Conservation (phyloP, 768 basidiomycete genomes). For the Xerocomus spinulosus region DNA sequence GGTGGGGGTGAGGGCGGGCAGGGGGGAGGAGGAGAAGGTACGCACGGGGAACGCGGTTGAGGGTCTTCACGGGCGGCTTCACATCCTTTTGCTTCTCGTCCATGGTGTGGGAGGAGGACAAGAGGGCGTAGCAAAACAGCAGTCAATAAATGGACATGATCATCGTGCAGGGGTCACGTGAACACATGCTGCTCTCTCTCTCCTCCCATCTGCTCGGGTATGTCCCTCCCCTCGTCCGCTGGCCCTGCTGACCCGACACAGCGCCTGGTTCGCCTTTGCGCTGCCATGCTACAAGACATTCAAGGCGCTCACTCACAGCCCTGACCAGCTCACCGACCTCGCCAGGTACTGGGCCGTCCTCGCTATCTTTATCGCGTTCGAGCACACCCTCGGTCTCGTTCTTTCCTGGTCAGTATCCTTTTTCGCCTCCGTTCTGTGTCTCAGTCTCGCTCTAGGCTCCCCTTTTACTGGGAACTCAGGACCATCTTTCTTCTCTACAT, state of each 20-base stretch:
- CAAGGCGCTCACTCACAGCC: slow-evolving; percentile 56
- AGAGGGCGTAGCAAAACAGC: slow-evolving; percentile 11
- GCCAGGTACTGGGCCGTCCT: slow-evolving; percentile 63
- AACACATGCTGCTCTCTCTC: slow-evolving; percentile 44
- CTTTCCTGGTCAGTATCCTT: slow-evolving; percentile 52
- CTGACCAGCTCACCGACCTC: slow-evolving; percentile 46
- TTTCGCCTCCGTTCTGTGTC: background rate
- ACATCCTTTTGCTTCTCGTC: slow-evolving; percentile 55
- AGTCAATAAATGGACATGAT: slow-evolving; percentile 16
- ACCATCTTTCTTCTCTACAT: slow-evolving; percentile 66
- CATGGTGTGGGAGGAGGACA: slow-evolving; percentile 24
- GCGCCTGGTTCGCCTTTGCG: slow-evolving; percentile 69
- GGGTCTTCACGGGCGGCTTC: slow-evolving; percentile 70
- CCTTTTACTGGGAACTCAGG: slow-evolving; percentile 73
- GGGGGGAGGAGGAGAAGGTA: slow-evolving; percentile 11
- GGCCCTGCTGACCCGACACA: slow-evolving; percentile 18
- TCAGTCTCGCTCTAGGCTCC: slow-evolving; percentile 48
- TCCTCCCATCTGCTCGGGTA: slow-evolving; percentile 50
- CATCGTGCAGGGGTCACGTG: slow-evolving; percentile 1
- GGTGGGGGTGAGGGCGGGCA: slow-evolving; percentile 14
- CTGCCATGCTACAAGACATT: slow-evolving; percentile 62
- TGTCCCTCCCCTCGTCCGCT: background rate
- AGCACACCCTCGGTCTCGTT: slow-evolving; percentile 59
- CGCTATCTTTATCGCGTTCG: slow-evolving; percentile 55
- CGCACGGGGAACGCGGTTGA: slow-evolving; percentile 86